These are phyloP conservation scores for Globisporangium splendens DNA, from an alignment of 352 stramenopile genomes.

Conservation along the genomic window DNA sequence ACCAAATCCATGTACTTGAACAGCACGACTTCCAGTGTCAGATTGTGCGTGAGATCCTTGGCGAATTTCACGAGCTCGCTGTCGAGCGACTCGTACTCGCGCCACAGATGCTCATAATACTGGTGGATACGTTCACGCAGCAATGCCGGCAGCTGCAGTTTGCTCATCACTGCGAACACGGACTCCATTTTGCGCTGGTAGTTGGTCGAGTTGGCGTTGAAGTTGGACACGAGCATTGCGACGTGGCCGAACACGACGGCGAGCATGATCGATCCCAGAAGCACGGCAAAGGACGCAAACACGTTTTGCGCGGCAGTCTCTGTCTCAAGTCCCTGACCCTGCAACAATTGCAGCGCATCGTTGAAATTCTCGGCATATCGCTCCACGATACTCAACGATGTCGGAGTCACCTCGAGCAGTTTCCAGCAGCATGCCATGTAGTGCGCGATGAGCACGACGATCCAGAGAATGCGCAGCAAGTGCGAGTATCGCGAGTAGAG, in stretches of 20 bases:
- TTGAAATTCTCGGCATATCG: conserved; percentile 43
- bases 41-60: conserved; percentile 55
- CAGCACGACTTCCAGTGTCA: conserved; percentile 59
- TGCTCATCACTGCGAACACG: conserved; percentile 51
- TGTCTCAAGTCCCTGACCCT: conserved; percentile 43
- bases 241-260: conserved; percentile 66
- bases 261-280: conserved; percentile 51
- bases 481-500: conserved; percentile 34
- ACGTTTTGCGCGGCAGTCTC: conserved; percentile 27
- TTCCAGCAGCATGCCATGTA: conserved; percentile 54
- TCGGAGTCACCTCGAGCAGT: conserved; percentile 17
- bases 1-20: conserved; percentile 69
- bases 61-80: conserved; percentile 45
- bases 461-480: conserved; percentile 29
- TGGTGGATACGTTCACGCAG: conserved; percentile 68
- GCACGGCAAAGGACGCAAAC: conserved; percentile 35
- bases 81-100: conserved; percentile 63
- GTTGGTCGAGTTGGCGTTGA: conserved; percentile 42
- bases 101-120: conserved; percentile 68
- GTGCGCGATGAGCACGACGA: conserved; percentile 37
- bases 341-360: conserved; percentile 38
- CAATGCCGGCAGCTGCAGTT: conserved; percentile 38
- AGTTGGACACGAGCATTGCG: conserved; percentile 53
- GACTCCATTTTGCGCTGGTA: conserved; percentile 71
- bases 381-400: conserved; percentile 7